Percentiles rank a stretch among this genome's conserved stretches.
These are phyloP conservation scores for Straminergon stramineum DNA, from an alignment of 225 moss, liverwort and hornwort genomes.

Conservation along the genomic window DNA sequence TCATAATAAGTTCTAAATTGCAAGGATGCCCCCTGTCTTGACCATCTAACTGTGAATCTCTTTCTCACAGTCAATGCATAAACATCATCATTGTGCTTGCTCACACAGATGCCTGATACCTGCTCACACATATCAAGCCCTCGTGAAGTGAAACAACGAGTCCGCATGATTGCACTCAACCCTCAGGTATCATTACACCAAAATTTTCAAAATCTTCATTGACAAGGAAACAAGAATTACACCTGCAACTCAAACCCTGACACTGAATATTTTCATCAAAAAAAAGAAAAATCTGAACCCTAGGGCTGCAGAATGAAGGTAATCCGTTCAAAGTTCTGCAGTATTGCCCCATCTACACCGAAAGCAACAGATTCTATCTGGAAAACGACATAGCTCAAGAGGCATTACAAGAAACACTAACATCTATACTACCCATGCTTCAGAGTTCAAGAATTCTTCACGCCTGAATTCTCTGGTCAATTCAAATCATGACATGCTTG, in stretches of 20 bases:
- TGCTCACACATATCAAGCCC: constrained; percentile 28
- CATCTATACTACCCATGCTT: neutral
- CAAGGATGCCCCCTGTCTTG: neutral
- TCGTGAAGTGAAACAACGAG: constrained; percentile 3
- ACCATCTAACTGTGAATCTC: constrained; percentile 8
- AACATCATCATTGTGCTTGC: neutral
- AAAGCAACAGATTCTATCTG: neutral
- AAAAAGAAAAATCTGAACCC: neutral
- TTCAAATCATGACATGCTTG: neutral
- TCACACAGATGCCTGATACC: constrained; percentile 16
- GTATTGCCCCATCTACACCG: neutral
- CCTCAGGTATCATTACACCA: neutral
- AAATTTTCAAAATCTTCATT: neutral
- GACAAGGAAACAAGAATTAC: neutral
- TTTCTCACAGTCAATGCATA: constrained; percentile 18
- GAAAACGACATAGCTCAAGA: neutral
- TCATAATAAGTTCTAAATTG: neutral
- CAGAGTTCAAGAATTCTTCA: neutral
- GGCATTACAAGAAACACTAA: neutral
- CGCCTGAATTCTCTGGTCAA: neutral
- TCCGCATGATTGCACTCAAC: neutral
- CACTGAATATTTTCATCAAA: neutral
- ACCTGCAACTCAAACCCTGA: neutral
- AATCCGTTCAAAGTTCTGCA: neutral
- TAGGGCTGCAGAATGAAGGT: neutral